A percentile compares a stretch with the other conserved stretches of the same genome.
phyloP scores from a whole-genome alignment of 495 filamentous ascomycete species.

The Letharia lupina region DNA sequence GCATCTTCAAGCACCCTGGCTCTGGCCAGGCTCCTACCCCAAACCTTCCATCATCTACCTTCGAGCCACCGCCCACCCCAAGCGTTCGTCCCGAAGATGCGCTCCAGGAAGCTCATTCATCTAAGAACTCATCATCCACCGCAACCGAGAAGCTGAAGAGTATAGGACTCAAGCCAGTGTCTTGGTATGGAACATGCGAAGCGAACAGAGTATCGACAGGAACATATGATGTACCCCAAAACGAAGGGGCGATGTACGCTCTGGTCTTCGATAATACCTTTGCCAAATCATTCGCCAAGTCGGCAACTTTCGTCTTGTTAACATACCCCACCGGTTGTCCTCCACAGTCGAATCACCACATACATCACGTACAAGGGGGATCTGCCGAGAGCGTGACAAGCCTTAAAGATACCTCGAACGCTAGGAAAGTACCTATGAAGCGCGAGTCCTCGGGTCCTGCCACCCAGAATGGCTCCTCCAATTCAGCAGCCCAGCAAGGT shows the following conservation, averaged over 20 bases:
- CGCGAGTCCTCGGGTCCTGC: conserved; percentile 24
- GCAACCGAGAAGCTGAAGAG: conserved; percentile 73
- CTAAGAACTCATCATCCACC: conserved; percentile 46
- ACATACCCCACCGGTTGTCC: conserved; percentile 81
- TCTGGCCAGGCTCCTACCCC: conserved; percentile 44
- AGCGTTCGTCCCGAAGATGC: conserved; percentile 34
- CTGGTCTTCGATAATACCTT: conserved; percentile 98
- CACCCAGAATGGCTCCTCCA: conserved; percentile 10
- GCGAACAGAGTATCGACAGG: conserved; percentile 93
- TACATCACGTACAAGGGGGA: conserved; percentile 39
- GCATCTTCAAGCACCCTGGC: conserved; percentile 92
- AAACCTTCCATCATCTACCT: conserved; percentile 42
- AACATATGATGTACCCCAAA: conserved; percentile 64
- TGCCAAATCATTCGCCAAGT: conserved; percentile 90
- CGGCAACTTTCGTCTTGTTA: conserved; percentile 84
- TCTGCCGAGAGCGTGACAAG: conserved; percentile 14
- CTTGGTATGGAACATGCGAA: conserved; percentile 91
- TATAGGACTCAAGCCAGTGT: conserved; percentile 77
- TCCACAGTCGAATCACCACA: conserved; percentile 67
- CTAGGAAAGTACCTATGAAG: conserved; percentile 13
- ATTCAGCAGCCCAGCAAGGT: conserved; percentile 3
- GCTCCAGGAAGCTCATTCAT: conserved; percentile 35
- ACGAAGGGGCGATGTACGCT: conserved; percentile 85
- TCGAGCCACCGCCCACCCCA: conserved; percentile 38
- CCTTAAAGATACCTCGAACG: conserved; percentile 16